Evolutionary conservation across 768 basidiomycete genomes (phyloP).

Genomic region (Cantharellus cinnabarinus): DNA sequence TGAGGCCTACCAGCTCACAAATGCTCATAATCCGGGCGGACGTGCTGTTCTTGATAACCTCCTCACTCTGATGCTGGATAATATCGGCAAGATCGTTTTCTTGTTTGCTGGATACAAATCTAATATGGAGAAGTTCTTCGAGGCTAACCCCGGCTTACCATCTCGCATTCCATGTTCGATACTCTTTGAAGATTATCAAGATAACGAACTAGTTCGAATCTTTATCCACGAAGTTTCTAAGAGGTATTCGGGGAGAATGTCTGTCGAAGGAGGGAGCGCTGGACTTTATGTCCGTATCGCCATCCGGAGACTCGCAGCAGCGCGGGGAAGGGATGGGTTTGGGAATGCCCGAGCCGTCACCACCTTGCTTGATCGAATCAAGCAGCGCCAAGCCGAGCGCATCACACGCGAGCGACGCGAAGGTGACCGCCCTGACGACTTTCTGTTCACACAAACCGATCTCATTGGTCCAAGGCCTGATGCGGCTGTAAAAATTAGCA

Average conservation of each 20-base stretch:
- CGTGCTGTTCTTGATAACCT: constrained; percentile 45
- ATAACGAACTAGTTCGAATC: constrained; percentile 35
- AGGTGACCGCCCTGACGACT: constrained; percentile 27
- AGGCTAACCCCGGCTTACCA: constrained; percentile 47
- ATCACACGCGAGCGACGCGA: constrained; percentile 22
- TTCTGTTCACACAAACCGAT: constrained; percentile 31
- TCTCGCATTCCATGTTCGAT: constrained; percentile 48
- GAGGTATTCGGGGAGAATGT: constrained; percentile 29
- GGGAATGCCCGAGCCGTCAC: constrained; percentile 46
- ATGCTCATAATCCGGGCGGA: constrained; percentile 28
- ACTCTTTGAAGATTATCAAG: constrained; percentile 39
- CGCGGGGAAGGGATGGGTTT: constrained; percentile 37
- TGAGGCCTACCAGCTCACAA: constrained; percentile 48
- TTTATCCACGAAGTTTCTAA: constrained; percentile 28
- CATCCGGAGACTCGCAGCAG: constrained; percentile 38
- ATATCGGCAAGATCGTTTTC: constrained; percentile 41
- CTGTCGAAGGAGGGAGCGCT: constrained; percentile 30
- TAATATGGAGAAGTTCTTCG: constrained; percentile 60
- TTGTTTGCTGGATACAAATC: constrained; percentile 50
- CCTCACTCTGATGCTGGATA: constrained; percentile 57
- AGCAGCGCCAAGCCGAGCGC: constrained; percentile 33
- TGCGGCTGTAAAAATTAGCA: constrained; percentile 23
- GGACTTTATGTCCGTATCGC: constrained; percentile 38
- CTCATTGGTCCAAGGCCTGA: constrained; percentile 47
- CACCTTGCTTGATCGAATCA: constrained; percentile 27